phyloP scores from a whole-genome alignment of 2,329 filamentous ascomycete species.

The Ophiosphaerella narmari region DNA sequence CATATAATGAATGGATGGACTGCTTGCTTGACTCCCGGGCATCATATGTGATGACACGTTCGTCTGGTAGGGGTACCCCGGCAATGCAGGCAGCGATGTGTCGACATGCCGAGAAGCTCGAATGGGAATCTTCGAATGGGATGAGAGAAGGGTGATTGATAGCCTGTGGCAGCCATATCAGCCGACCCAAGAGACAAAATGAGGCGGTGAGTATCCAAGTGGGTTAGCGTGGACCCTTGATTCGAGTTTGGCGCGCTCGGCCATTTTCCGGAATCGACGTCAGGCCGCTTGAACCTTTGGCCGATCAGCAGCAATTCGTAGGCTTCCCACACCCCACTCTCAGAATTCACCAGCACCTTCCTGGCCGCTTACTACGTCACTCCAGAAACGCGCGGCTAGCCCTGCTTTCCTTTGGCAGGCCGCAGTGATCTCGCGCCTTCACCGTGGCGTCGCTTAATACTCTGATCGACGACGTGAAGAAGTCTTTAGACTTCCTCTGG shows the following conservation, averaged over 20 bases:
- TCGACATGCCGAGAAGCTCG: background rate
- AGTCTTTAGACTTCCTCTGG: conserved; percentile 41
- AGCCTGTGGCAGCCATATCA: too few species aligned
- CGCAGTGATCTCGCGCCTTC: conserved; percentile 16
- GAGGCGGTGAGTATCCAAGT: background rate
- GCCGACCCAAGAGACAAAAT: background rate
- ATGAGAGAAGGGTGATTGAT: background rate
- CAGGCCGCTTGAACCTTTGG: conserved; percentile 24
- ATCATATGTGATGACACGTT: conserved; percentile 2
- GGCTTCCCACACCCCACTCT: conserved; percentile 22
- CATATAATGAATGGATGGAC: conserved; percentile 16
- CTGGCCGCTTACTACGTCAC: conserved; percentile 23
- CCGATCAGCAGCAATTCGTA: conserved; percentile 13
- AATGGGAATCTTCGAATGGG: too few species aligned
- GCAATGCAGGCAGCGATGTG: background rate
- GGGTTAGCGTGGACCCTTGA: conserved; percentile 17
- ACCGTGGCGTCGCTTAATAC: conserved; percentile 44
- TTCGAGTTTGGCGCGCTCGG: conserved; percentile 5
- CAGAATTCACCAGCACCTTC: conserved; percentile 16
- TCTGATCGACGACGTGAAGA: conserved; percentile 43
- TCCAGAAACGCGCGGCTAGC: conserved; percentile 11
- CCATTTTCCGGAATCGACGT: conserved; percentile 18
- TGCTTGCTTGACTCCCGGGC: background rate
- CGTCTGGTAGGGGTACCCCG: conserved; percentile 1
- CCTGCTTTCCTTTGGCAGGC: conserved; percentile 19